These are phyloP conservation scores for Pythium scleroteichum DNA, from an alignment of 352 stramenopile genomes.

Conservation along the genomic window DNA sequence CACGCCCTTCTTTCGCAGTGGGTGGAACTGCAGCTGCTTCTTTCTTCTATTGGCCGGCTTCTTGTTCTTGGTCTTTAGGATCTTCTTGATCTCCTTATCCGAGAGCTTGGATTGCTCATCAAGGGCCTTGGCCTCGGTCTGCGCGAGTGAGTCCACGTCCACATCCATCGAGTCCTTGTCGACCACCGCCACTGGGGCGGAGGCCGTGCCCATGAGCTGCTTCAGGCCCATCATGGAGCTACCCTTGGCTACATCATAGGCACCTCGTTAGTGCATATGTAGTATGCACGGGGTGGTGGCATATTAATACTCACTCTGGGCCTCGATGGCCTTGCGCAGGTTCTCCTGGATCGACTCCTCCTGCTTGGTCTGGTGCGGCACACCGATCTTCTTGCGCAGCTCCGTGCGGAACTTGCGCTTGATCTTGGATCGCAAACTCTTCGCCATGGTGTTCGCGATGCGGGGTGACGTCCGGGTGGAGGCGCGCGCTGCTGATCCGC, in stretches of 20 bases:
- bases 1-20: conserved; percentile 86
- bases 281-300: too few species aligned
- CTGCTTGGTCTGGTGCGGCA: conserved; percentile 67
- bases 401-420: conserved; percentile 89
- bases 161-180: conserved; percentile 43
- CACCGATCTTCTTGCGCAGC: conserved; percentile 78
- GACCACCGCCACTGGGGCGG: conserved; percentile 42
- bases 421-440: conserved; percentile 89
- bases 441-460: conserved; percentile 59
- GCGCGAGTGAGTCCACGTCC: conserved; percentile 35
- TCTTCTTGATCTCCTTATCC: conserved; percentile 69
- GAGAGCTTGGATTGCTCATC: conserved; percentile 36
- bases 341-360: conserved; percentile 86
- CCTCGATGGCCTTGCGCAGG: conserved; percentile 77
- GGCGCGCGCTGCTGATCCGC: background rate
- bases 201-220: conserved; percentile 63
- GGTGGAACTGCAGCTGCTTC: conserved; percentile 88
- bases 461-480: background rate
- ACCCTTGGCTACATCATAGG: conserved; percentile 26
- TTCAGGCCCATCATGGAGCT: conserved; percentile 67
- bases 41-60: conserved; percentile 55
- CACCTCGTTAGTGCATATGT: background rate
- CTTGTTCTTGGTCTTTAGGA: conserved; percentile 66
- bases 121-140: conserved; percentile 49
- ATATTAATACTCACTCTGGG: conserved; percentile 40